These are phyloP conservation scores for Fusarium proliferatum DNA, from an alignment of 2,329 filamentous ascomycete genomes.

Conservation along the genomic window DNA sequence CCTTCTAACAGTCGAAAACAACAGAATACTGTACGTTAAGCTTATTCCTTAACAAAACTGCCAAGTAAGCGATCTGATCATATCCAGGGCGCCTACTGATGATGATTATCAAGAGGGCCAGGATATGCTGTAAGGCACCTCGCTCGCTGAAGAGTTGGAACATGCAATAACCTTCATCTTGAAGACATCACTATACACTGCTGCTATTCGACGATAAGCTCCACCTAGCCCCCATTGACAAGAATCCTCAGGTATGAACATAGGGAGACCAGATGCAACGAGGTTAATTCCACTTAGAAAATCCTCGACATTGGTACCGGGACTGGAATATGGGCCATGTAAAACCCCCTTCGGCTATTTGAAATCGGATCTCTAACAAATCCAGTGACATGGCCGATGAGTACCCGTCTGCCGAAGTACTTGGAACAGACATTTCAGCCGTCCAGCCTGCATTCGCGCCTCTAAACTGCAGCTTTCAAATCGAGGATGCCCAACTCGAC, in stretches of 20 bases:
- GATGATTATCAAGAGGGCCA: slow-evolving; percentile 25
- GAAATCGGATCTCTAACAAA: neutral
- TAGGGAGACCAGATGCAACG: neutral
- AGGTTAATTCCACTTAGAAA: slow-evolving; percentile 9
- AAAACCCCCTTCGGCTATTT: neutral
- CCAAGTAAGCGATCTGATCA: neutral
- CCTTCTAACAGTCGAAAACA: slow-evolving; percentile 41
- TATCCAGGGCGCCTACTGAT: slow-evolving; percentile 31
- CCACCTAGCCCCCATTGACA: slow-evolving; percentile 46
- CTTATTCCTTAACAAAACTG: neutral
- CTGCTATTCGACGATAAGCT: slow-evolving; percentile 51
- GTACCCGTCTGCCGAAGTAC: slow-evolving; percentile 45
- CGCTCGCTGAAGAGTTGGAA: neutral
- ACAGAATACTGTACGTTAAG: slow-evolving; percentile 42
- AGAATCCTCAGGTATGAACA: slow-evolving; percentile 14
- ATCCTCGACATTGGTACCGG: slow-evolving; percentile 67
- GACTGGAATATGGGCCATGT: slow-evolving; percentile 65
- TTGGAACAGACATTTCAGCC: slow-evolving; percentile 51
- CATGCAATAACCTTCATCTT: neutral
- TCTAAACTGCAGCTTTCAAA: slow-evolving; percentile 48
- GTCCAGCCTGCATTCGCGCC: slow-evolving; percentile 48
- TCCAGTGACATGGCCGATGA: slow-evolving; percentile 46
- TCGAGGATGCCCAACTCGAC: slow-evolving; percentile 49
- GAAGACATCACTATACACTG: slow-evolving; percentile 20
- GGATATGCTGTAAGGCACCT: slow-evolving; percentile 15